A percentile compares a stretch with the other conserved stretches of the same genome.
Evolutionary conservation across 2,329 filamentous ascomycete species (phyloP).

Genomic region (Colletotrichum caudatum): DNA sequence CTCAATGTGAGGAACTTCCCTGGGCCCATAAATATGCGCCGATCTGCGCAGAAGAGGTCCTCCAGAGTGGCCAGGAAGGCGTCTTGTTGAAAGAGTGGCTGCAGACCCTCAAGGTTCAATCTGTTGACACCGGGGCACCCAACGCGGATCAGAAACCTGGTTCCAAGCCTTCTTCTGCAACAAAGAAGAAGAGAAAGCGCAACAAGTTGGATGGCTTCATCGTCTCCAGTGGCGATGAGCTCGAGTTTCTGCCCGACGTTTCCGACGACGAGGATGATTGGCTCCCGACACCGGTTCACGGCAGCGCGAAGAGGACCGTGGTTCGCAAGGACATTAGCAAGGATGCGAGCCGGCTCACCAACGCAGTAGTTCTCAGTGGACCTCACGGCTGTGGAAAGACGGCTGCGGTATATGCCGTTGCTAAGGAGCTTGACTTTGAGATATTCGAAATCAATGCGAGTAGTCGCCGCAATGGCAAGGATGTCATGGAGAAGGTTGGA

Average conservation of each 20-base stretch:
- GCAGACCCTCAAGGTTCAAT: constrained; percentile 77
- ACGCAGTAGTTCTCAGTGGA: constrained; percentile 89
- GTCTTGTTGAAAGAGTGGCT: constrained; percentile 85
- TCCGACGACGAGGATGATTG: constrained; percentile 64
- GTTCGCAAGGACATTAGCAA: constrained; percentile 61
- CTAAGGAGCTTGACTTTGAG: constrained; percentile 91
- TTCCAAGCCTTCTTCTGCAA: constrained; percentile 46
- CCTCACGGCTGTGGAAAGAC: constrained; percentile 94
- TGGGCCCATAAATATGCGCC: constrained; percentile 94
- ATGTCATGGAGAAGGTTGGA: constrained; percentile 90
- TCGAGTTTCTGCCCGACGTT: constrained; percentile 75
- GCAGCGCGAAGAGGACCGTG: constrained; percentile 64
- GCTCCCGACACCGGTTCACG: constrained; percentile 53
- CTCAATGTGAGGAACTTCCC: constrained; percentile 75
- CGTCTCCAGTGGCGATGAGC: constrained; percentile 81
- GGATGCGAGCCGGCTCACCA: constrained; percentile 67
- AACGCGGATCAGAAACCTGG: constrained; percentile 50
- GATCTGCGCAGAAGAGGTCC: constrained; percentile 72
- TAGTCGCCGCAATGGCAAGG: constrained; percentile 85
- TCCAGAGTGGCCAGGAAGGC: constrained; percentile 80
- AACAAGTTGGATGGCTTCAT: constrained; percentile 85
- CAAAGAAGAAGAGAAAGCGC: constrained; percentile 75
- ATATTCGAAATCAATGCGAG: constrained; percentile 94
- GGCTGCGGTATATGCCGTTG: constrained; percentile 89
- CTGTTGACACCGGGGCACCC: constrained; percentile 73